phyloP scores from a whole-genome alignment of 2,329 filamentous ascomycete species.

The Epicoccum nigrum region DNA sequence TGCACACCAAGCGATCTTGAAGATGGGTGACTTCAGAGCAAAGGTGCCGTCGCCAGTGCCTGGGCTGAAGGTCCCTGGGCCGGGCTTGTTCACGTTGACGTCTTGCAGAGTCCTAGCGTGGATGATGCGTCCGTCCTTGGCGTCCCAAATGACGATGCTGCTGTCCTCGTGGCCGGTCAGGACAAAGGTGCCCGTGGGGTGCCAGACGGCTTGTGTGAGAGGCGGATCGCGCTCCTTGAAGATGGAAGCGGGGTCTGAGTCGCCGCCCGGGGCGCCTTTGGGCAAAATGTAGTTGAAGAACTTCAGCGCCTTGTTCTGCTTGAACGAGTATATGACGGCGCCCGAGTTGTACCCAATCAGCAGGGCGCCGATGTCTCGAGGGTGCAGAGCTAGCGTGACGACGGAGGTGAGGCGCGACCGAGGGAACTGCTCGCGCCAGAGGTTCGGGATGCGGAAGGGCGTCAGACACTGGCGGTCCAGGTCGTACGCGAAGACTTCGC shows the following conservation, averaged over 20 bases:
- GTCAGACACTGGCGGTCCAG: conserved; percentile 80
- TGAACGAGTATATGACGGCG: conserved; percentile 91
- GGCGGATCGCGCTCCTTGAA: conserved; percentile 71
- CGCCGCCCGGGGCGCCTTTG: conserved; percentile 79
- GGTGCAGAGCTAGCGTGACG: conserved; percentile 82
- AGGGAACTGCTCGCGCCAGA: conserved; percentile 79
- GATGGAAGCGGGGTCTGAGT: conserved; percentile 67
- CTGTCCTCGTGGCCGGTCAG: conserved; percentile 88
- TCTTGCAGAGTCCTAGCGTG: conserved; percentile 82
- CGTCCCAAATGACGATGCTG: conserved; percentile 92
- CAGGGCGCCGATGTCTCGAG: conserved; percentile 88
- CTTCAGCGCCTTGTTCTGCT: conserved; percentile 78
- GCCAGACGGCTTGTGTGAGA: conserved; percentile 86
- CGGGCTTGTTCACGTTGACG: conserved; percentile 73
- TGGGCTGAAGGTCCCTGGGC: conserved; percentile 51
- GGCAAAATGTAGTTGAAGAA: conserved; percentile 86
- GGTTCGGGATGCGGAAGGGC: conserved; percentile 81
- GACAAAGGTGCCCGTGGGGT: conserved; percentile 90
- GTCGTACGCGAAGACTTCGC: conserved; percentile 91
- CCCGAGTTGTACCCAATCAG: conserved; percentile 90
- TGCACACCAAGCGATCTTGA: conserved; percentile 87
- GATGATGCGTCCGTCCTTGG: conserved; percentile 82
- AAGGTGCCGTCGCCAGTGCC: conserved; percentile 57
- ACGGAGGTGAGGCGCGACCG: conserved; percentile 69
- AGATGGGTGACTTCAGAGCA: conserved; percentile 73